These are phyloP conservation scores for Pythium aristosporum DNA, from an alignment of 352 stramenopile genomes.

Conservation along the genomic window DNA sequence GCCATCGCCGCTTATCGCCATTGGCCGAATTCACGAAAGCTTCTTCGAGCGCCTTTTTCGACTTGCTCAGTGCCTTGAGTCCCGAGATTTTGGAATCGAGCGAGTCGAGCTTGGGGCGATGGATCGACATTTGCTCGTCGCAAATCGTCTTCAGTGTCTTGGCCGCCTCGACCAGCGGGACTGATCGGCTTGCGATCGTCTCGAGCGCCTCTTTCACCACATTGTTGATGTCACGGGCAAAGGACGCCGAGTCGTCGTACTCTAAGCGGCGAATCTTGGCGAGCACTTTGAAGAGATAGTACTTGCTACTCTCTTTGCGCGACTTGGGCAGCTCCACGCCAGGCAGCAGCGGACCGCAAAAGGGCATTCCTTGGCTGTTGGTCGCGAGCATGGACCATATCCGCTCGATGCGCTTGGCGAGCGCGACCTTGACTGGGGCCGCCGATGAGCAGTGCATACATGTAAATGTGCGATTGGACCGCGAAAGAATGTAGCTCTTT, in stretches of 20 bases:
- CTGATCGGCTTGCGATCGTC: constrained; percentile 56
- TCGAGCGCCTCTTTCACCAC: constrained; percentile 65
- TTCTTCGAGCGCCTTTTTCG: constrained; percentile 36
- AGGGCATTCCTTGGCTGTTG: constrained; percentile 83
- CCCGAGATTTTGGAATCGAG: constrained; percentile 66
- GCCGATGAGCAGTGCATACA: constrained; percentile 66
- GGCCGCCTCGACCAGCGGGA: constrained; percentile 64
- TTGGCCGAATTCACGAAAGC: constrained; percentile 26
- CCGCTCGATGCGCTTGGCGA: constrained; percentile 75
- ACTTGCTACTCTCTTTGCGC: constrained; percentile 18
- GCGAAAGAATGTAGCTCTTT: constrained; percentile 59
- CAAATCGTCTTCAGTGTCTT: constrained; percentile 74
- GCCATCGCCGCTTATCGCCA: constrained; percentile 50
- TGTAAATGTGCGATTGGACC: constrained; percentile 65
- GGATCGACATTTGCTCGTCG: constrained; percentile 72
- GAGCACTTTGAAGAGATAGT: constrained; percentile 77
- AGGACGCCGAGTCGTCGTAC: constrained; percentile 59
- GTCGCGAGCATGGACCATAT: constrained; percentile 85
- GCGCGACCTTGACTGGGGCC: constrained; percentile 60
- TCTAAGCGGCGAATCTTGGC: constrained; percentile 69
- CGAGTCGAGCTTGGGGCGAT: constrained; percentile 57
- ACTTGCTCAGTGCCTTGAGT: constrained; percentile 37
- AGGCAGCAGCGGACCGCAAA: constrained; percentile 71
- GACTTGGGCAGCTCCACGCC: constrained; percentile 43
- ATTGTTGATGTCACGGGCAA: constrained; percentile 62